phyloP scores from a whole-genome alignment of 1,284 basidiomycete species.

The Sporisorium exsertum region DNA sequence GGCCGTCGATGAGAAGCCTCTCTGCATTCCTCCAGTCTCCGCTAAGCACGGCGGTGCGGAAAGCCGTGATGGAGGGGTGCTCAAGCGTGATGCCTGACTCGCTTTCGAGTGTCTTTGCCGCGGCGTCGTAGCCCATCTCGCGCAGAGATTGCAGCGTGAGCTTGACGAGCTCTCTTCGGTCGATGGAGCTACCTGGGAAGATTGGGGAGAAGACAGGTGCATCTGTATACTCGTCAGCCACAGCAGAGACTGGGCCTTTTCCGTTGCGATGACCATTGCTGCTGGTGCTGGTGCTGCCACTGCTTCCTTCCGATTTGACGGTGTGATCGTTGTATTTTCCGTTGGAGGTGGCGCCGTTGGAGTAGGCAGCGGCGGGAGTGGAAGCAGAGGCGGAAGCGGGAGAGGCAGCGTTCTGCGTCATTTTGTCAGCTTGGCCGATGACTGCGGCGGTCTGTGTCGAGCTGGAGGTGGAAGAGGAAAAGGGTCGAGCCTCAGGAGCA shows the following conservation, averaged over 20 bases:
- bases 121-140: conserved; percentile 94
- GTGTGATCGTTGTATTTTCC: conserved; percentile 15
- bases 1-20: conserved; percentile 74
- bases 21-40: conserved; percentile 88
- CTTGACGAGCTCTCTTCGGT: conserved; percentile 90
- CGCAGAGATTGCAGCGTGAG: conserved; percentile 88
- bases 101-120: conserved; percentile 85
- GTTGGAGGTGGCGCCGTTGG: conserved; percentile 33
- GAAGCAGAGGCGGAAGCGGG: conserved; percentile 3
- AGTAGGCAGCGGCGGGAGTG: conserved; percentile 4
- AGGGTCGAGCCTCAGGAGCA: conserved; percentile 14
- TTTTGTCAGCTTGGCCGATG: background rate
- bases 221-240: conserved; percentile 30
- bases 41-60: conserved; percentile 83
- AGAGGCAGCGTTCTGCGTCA: conserved; percentile 19
- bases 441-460: background rate
- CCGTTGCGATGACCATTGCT: conserved; percentile 35
- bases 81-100: conserved; percentile 94
- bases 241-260: background rate
- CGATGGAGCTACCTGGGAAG: conserved; percentile 44
- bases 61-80: conserved; percentile 80
- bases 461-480: background rate
- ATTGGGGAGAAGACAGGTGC: conserved; percentile 25
- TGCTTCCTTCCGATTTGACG: conserved; percentile 19
- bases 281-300: conserved; percentile 9